A percentile compares a stretch with the other conserved stretches of the same genome.
These are phyloP conservation scores for Rhodocollybia butyracea DNA, from an alignment of 768 basidiomycete genomes.

Conservation along the genomic window DNA sequence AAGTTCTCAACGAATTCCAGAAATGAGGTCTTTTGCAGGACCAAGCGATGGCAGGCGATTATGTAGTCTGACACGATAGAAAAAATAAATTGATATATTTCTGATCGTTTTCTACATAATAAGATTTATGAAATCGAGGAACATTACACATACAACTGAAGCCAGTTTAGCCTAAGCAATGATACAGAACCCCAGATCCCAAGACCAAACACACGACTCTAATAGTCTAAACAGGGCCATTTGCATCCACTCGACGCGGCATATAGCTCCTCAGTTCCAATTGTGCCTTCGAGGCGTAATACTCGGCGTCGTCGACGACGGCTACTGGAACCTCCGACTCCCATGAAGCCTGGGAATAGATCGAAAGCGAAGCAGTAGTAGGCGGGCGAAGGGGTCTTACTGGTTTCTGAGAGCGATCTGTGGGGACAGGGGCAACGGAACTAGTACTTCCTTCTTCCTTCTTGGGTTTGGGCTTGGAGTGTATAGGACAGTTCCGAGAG, in stretches of 20 bases:
- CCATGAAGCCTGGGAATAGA: neutral
- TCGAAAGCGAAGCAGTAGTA: neutral
- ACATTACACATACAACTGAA: too few relatives aligned
- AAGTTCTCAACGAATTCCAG: slow-evolving; percentile 42
- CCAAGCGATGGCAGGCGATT: too few relatives aligned
- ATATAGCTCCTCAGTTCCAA: neutral
- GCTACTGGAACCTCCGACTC: slow-evolving; percentile 1
- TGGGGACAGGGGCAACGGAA: neutral
- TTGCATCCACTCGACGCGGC: neutral
- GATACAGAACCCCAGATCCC: too few relatives aligned
- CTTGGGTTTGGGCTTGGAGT: neutral
- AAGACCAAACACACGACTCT: too few relatives aligned
- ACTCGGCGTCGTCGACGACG: neutral
- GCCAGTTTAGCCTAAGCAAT: too few relatives aligned
- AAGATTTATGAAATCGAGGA: too few relatives aligned
- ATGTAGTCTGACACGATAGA: too few relatives aligned
- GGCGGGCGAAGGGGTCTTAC: neutral
- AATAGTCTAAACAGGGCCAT: neutral
- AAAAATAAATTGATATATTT: too few relatives aligned
- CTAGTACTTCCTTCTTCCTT: neutral
- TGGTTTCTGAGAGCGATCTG: neutral
- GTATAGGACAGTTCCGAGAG: neutral
- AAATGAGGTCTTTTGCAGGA: too few relatives aligned
- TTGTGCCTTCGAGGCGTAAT: neutral
- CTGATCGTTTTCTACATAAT: too few relatives aligned